phyloP scores from a whole-genome alignment of 169 alveolate species.

The Plasmodium inui region DNA sequence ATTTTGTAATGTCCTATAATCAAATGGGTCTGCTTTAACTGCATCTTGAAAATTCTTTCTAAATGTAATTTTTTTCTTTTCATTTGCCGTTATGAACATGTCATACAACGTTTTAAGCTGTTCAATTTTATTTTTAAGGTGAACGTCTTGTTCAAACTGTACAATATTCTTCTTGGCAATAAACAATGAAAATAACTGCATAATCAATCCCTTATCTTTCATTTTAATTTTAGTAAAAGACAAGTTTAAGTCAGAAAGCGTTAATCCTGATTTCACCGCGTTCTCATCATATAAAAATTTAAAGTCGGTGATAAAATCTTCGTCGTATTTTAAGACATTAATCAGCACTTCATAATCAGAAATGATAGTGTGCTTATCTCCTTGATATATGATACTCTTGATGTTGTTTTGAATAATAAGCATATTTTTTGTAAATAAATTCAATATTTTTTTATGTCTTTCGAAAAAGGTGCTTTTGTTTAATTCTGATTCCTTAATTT shows the following conservation, averaged over 20 bases:
- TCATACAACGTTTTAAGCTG: slow-evolving; percentile 54
- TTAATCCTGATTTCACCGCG: slow-evolving; percentile 79
- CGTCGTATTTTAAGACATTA: slow-evolving; percentile 71
- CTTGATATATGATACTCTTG: slow-evolving; percentile 41
- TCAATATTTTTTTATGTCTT: slow-evolving; percentile 69
- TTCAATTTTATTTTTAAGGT: slow-evolving; percentile 60
- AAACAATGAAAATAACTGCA: slow-evolving; percentile 75
- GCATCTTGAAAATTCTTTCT: slow-evolving; percentile 70
- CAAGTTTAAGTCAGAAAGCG: slow-evolving; percentile 81
- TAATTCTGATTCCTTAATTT: slow-evolving; percentile 60
- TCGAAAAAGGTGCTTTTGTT: slow-evolving; percentile 57
- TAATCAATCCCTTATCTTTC: slow-evolving; percentile 77
- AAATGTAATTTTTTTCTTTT: slow-evolving; percentile 60
- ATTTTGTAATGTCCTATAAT: slow-evolving; percentile 50
- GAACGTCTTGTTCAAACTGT: slow-evolving; percentile 57
- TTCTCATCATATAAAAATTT: slow-evolving; percentile 76
- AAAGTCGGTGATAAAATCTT: slow-evolving; percentile 76
- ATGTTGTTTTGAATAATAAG: slow-evolving; percentile 69
- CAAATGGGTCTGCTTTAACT: slow-evolving; percentile 54
- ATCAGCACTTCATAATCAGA: slow-evolving; percentile 68
- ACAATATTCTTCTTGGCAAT: slow-evolving; percentile 74
- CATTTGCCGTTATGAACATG: slow-evolving; percentile 35
- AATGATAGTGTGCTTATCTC: slow-evolving; percentile 66
- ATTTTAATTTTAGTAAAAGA: slow-evolving; percentile 79
- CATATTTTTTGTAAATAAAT: slow-evolving; percentile 50